Evolutionary conservation across 805 yeast species (phyloP).

Genomic region (Candida suzukii): DNA sequence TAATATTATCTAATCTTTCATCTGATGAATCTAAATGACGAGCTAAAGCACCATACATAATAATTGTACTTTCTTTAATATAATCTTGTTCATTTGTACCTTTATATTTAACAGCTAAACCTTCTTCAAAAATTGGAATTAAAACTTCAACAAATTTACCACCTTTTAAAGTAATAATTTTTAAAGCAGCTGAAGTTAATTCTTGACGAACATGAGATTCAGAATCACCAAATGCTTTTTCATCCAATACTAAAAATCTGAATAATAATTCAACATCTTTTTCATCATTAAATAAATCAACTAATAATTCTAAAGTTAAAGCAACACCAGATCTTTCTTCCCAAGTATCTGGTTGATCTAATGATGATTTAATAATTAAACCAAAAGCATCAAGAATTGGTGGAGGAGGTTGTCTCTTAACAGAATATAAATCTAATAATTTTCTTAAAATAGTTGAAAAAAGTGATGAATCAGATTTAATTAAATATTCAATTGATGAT

Average conservation of each 20-base stretch:
- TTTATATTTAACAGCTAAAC: constrained; percentile 44
- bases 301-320: constrained; percentile 48
- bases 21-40: constrained; percentile 71
- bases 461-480: constrained; percentile 6
- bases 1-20: constrained; percentile 54
- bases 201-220: constrained; percentile 70
- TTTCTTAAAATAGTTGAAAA: constrained; percentile 32
- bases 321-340: constrained; percentile 82
- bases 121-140: constrained; percentile 73
- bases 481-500: constrained; percentile 37
- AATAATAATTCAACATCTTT: constrained; percentile 48
- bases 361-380: constrained; percentile 54
- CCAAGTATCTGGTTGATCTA: constrained; percentile 70
- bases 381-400: constrained; percentile 78
- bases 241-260: constrained; percentile 48
- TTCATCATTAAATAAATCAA: constrained; percentile 36
- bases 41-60: constrained; percentile 87
- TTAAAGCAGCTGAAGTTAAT: constrained; percentile 84
- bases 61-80: constrained; percentile 73
- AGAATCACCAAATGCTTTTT: constrained; percentile 67
- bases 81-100: constrained; percentile 46
- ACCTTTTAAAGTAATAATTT: constrained; percentile 62
- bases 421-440: constrained; percentile 50
- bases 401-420: constrained; percentile 65
- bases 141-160: constrained; percentile 58